Base-by-base conservation (phyloP, 805 yeast species). In the Naumovozyma dairenensis region DNA sequence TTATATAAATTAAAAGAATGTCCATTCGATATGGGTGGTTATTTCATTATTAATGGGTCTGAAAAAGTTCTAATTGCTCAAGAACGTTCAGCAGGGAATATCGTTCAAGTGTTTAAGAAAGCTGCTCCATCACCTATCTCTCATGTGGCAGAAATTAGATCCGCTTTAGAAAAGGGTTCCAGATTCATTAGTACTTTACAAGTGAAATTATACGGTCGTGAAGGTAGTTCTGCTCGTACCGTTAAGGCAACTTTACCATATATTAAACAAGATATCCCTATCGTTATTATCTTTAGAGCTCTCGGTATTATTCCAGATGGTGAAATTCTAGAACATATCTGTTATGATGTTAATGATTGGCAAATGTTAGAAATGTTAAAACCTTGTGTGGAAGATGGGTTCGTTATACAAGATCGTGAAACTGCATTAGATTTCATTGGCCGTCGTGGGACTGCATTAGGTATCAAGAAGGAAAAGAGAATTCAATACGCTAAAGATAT, bases 1-100 rank as follows among this genome's bases (percentile, higher is more conserved):
- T 74, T 87, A 52, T 92, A 87, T 63, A 94, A 86, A 50, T 73
- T 92, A 55, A 87, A 92, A 62, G 99, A 92, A 64, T 92, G 99
- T 65, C 98, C 98, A 21, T 92, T 84, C 62, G 99, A 92, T 70
- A 94, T 92, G 93, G 99, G 99, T 61, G 99, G 99, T 42, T 92
- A 92, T 62, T 92, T 92, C 57, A 87, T 92, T 48, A 92, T 92
- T 55, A 92, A 92, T 65, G 99, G 99, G 51, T 85, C 96, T 15
- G 99, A 92, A 60, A 92, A 92, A 60, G 99, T 92, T 36, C 69
- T 92, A 53, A 92, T 92, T 66, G 99, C 99, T 21, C 99, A 92
- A 65, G 99, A 92, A 63, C 77, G 99, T 60, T 78, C 92, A 39
- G 97, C 99, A 10, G 99, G 98, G 31, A 92, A 92, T 57, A 92